Conservation (phyloP, 192 early-diverging fungal species). For the Coemansia sp. region DNA sequence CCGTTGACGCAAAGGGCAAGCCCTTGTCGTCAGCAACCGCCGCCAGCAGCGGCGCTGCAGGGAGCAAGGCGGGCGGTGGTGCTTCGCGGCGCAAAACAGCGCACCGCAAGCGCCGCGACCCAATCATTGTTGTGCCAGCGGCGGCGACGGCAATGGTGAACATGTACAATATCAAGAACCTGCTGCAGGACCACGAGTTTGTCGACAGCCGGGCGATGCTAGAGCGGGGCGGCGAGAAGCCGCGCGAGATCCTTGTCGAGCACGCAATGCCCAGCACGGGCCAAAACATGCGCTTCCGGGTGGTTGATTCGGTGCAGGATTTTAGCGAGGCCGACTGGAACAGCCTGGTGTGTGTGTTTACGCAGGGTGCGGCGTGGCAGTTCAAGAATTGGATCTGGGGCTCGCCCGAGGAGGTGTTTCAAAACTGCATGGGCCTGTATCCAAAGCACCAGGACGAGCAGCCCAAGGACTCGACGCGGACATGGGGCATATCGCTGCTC, state of each 20-base stretch:
- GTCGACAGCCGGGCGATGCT: slow-evolving; percentile 59
- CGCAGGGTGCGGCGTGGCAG: slow-evolving; percentile 89
- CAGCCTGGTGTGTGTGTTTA: slow-evolving; percentile 84
- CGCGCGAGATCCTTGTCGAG: slow-evolving; percentile 59
- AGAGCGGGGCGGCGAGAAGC: slow-evolving; percentile 65
- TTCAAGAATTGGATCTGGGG: slow-evolving; percentile 90
- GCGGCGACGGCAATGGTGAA: slow-evolving; percentile 77
- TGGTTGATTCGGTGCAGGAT: slow-evolving; percentile 72
- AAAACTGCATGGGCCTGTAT: slow-evolving; percentile 64
- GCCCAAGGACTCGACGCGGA: slow-evolving; percentile 26
- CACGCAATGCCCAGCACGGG: slow-evolving; percentile 43
- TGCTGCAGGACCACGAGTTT: slow-evolving; percentile 74
- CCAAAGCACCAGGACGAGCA: slow-evolving; percentile 46
- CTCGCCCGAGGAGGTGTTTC: slow-evolving; percentile 79
- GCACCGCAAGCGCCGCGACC: slow-evolving; percentile 49
- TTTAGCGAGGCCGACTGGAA: slow-evolving; percentile 80
- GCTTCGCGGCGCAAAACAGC: slow-evolving; percentile 8
- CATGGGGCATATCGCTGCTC: slow-evolving; percentile 27
- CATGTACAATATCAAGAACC: slow-evolving; percentile 83
- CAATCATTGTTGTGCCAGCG: slow-evolving; percentile 92
- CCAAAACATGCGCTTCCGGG: slow-evolving; percentile 63
- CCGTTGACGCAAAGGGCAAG: not conserved
- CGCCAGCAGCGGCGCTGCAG: slow-evolving; percentile 1
- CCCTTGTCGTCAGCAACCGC: not conserved
- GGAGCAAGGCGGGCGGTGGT: slow-evolving; percentile 13